Evolutionary conservation across 139 green algal genomes (phyloP).

Genomic region (Coelastrella sp.): DNA sequence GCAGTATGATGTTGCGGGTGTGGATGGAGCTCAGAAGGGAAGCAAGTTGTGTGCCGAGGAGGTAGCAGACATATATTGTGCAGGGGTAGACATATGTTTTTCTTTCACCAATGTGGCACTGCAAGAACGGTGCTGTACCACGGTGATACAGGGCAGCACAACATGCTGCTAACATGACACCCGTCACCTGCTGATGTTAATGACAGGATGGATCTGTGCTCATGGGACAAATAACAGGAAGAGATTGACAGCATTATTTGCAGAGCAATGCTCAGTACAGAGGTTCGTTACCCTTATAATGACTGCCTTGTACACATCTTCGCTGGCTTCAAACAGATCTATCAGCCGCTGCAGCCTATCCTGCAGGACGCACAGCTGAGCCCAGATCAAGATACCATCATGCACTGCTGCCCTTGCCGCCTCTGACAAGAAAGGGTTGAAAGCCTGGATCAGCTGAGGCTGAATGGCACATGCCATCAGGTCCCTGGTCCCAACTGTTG

Average conservation of each 20-base stretch:
- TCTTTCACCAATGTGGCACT: not conserved
- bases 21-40: too few species aligned
- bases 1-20: too few species aligned
- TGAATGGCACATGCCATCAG: slow-evolving; percentile 35
- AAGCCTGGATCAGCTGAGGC: not conserved
- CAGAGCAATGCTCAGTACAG: not conserved
- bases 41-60: too few species aligned
- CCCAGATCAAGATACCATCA: slow-evolving; percentile 53
- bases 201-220: not conserved
- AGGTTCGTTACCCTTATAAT: not conserved
- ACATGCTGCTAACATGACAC: not conserved
- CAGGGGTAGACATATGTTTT: not conserved
- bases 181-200: too few species aligned
- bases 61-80: too few species aligned
- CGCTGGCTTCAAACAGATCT: slow-evolving; percentile 15
- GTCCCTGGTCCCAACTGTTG: slow-evolving; percentile 30
- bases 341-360: slow-evolving; percentile 61
- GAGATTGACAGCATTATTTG: not conserved
- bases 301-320: not conserved
- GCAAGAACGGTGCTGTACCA: not conserved
- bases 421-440: slow-evolving; percentile 64
- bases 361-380: slow-evolving; percentile 75
- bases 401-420: slow-evolving; percentile 33
- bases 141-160: not conserved
- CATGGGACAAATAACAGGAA: not conserved